phyloP scores from a whole-genome alignment of 495 filamentous ascomycete species.

The Xylaria venustula region DNA sequence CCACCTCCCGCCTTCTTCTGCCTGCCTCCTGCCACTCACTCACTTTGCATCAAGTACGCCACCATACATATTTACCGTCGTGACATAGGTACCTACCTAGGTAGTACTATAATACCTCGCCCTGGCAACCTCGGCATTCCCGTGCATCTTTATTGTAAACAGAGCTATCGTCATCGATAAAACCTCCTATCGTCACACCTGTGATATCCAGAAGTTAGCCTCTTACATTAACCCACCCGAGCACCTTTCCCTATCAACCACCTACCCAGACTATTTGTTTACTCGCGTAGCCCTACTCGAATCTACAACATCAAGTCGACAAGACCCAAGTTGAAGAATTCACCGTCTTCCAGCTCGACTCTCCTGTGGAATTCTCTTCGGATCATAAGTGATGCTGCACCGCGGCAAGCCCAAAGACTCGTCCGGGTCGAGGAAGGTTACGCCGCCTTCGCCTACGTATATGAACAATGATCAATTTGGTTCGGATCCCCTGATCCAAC shows the following conservation, averaged over 20 bases:
- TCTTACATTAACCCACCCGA: no score
- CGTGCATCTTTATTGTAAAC: constrained; percentile 7
- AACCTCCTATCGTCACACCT: background rate
- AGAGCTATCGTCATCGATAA: background rate
- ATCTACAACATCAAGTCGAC: no score
- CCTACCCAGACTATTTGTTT: background rate
- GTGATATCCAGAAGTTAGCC: background rate
- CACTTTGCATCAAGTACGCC: no score
- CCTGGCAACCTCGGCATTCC: constrained; percentile 5
- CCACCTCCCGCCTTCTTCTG: background rate
- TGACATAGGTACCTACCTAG: constrained; percentile 17
- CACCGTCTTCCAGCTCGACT: no score
- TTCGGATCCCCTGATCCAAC: constrained; percentile 45
- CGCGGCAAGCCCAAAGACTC: constrained; percentile 28
- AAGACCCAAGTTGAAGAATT: background rate
- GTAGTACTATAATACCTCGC: no score
- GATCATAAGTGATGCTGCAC: constrained; percentile 10
- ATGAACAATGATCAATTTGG: constrained; percentile 88
- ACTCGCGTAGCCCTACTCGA: no score
- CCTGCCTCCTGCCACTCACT: no score
- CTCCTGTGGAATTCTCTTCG: background rate
- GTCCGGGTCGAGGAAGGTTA: constrained; percentile 53
- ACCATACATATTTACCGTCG: constrained; percentile 4
- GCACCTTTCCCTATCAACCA: background rate
- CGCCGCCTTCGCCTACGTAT: constrained; percentile 72